A percentile compares a stretch with the other conserved stretches of the same genome.
Evolutionary conservation across 83 land plant genomes (phyloP).

Genomic region (Diphasiastrum complanatum): DNA sequence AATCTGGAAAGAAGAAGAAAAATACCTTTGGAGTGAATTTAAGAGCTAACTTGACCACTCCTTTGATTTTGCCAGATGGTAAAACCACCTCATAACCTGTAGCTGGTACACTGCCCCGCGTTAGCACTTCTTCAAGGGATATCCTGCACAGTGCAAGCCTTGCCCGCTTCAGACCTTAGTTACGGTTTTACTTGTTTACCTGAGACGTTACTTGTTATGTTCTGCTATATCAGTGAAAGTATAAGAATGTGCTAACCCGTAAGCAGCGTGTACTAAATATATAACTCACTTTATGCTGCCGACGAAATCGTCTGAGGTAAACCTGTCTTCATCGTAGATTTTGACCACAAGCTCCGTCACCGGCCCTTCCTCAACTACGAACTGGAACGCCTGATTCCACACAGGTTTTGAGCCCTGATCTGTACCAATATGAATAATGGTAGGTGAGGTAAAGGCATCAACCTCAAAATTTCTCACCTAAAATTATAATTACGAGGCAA

Average conservation of each 20-base stretch:
- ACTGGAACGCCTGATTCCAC: background rate
- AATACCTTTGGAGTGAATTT: too few species aligned
- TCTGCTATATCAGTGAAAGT: too few species aligned
- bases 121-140: background rate
- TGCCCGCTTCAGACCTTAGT: background rate
- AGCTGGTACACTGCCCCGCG: background rate
- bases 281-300: background rate
- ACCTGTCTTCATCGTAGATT: background rate
- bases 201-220: too few species aligned
- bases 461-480: too few species aligned
- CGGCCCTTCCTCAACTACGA: background rate
- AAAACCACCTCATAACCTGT: background rate
- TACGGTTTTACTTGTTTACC: background rate
- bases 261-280: too few species aligned
- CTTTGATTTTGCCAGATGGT: background rate
- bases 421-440: too few species aligned
- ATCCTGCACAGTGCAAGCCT: background rate
- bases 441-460: too few species aligned
- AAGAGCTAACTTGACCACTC: background rate
- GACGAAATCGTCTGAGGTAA: background rate
- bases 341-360: background rate
- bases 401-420: constrained; percentile 1
- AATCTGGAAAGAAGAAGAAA: too few species aligned
- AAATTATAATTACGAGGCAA: too few species aligned
- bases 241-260: too few species aligned